Evolutionary conservation across 116 monocot genomes (phyloP), one percentile per base, ranked within the genome.

Genomic region (Trichopus zeylanicus): DNA sequence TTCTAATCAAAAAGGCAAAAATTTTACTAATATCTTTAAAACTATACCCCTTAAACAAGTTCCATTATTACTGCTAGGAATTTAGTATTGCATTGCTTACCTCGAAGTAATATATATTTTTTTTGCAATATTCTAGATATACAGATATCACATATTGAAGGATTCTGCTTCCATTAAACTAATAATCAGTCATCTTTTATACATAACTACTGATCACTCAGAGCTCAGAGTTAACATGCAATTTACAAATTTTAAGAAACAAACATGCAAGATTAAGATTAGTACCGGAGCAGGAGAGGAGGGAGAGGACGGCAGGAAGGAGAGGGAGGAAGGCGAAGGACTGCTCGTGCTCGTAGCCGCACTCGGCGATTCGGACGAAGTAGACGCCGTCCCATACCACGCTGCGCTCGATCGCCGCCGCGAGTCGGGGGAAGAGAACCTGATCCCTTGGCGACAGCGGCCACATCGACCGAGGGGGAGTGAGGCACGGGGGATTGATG

Each of bases 321-420:
- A 86, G 71, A 15, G 95, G 95, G 46, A 89, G 67, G 67, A 95
- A 95, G 49, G 95, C 95, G 66, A 71, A 90, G 37, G 76, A 71
- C 71, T 89, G 95, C 77, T 95, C 95, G 65, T 95, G 90, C 76
- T 95, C 95, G 72, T 95, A 95, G 22, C 86, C 94, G 60, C 94
- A 94, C 76, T 83, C 80, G 23, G 95, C 90, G 56, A 86, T 68
- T 23, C 95, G 72, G 8, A 87, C 72, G 64, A 83, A 89, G 78
- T 86, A 84, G 51, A 95, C 90, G 39, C 78, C 60, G 59, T 95
- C 95, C 95, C 95, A 95, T 7, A 89, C 95, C 26, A 81, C 67
- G 64, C 80, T 75, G 46, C 70, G 59, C 65, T 81, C 83, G 56
- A 95, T 71, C n/a, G 81, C 69, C 15, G 76, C 65, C 19, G 67